Conservation (phyloP, 352 stramenopile genomes). For the Pythium graminicola region DNA sequence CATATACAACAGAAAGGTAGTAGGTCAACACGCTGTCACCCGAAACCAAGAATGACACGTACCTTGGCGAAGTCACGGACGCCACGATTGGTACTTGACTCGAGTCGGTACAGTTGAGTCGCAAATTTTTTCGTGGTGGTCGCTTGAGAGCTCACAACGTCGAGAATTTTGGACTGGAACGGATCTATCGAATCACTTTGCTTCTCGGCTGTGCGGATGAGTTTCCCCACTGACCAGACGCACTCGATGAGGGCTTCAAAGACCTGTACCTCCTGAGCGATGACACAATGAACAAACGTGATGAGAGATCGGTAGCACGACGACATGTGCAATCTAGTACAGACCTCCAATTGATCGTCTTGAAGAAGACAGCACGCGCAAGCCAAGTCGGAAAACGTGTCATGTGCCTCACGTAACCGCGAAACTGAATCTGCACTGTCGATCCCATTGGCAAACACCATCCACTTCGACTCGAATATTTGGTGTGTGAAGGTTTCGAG, state of each 20-base stretch:
- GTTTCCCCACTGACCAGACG: conserved; percentile 17
- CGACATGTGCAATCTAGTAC: not conserved
- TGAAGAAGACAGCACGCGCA: conserved; percentile 21
- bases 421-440: conserved; percentile 11
- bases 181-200: conserved; percentile 11
- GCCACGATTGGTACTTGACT: not conserved
- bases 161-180: conserved; percentile 5
- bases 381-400: conserved; percentile 3
- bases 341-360: conserved; percentile 8
- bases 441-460: conserved; percentile 1
- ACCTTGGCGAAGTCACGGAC: conserved; percentile 17
- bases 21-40: not conserved
- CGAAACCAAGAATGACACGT: not conserved
- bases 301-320: not conserved
- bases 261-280: conserved; percentile 1
- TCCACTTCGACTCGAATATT: conserved; percentile 14
- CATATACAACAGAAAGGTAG: too few species aligned
- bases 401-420: conserved; percentile 7
- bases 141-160: not conserved
- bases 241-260: not conserved
- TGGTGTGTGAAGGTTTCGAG: conserved; percentile 17
- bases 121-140: not conserved
- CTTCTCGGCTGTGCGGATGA: conserved; percentile 11
- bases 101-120: conserved; percentile 6
- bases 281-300: not conserved